Conservation (phyloP, 176 grass and related monocot species). For the Aegilops sharonensis region DNA sequence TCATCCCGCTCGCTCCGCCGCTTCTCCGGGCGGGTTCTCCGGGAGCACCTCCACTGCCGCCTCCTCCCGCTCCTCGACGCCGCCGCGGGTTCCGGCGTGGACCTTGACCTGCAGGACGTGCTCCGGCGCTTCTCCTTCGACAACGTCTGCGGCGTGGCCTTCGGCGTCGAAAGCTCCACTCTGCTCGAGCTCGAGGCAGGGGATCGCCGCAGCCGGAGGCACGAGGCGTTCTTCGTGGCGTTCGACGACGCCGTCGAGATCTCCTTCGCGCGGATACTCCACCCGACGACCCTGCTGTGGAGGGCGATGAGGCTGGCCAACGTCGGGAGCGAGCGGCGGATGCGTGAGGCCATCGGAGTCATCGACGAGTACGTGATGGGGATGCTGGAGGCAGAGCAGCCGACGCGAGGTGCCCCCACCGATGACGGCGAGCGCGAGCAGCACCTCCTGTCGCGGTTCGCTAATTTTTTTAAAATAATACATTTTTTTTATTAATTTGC, state of each 20-base stretch:
- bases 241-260: slow-evolving; percentile 61
- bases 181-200: background rate
- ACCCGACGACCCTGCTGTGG: slow-evolving; percentile 51
- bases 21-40: slow-evolving; percentile 44
- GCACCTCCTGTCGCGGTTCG: slow-evolving; percentile 67
- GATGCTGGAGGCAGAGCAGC: slow-evolving; percentile 15
- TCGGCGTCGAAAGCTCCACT: slow-evolving; percentile 48
- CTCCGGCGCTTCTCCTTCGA: slow-evolving; percentile 62
- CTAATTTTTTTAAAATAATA: no score
- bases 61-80: slow-evolving; percentile 49
- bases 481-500: no score
- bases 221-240: slow-evolving; percentile 43
- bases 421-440: background rate
- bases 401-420: background rate
- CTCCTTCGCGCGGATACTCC: slow-evolving; percentile 53
- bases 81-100: slow-evolving; percentile 17
- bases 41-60: slow-evolving; percentile 21
- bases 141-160: slow-evolving; percentile 53
- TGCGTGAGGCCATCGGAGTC: slow-evolving; percentile 40
- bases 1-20: slow-evolving; percentile 41
- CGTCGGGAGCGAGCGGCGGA: slow-evolving; percentile 53
- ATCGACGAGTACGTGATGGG: slow-evolving; percentile 42
- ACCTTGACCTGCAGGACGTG: slow-evolving; percentile 57
- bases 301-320: slow-evolving; percentile 35
- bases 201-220: background rate